These are phyloP conservation scores for Leptographium galeiforme DNA, from an alignment of 2,329 filamentous ascomycete species.

Conservation along the genomic window DNA sequence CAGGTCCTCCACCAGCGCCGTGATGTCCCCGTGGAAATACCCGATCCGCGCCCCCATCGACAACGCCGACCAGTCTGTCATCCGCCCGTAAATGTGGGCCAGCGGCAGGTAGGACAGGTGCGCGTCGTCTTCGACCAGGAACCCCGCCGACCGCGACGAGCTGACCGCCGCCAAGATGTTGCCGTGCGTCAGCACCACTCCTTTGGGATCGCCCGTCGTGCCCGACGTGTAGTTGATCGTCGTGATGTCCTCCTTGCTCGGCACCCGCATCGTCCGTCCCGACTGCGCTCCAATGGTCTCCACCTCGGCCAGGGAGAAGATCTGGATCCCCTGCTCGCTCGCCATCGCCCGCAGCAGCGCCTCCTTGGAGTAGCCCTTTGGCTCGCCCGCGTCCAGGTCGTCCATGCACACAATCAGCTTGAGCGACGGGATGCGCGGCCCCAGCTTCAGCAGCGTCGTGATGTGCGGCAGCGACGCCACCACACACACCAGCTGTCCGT, in stretches of 20 bases:
- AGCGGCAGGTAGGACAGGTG: conserved; percentile 81
- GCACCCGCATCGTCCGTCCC: conserved; percentile 57
- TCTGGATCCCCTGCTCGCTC: conserved; percentile 56
- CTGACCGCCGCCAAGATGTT: conserved; percentile 65
- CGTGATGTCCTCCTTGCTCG: conserved; percentile 60
- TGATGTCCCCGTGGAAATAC: conserved; percentile 87
- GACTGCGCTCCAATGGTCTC: conserved; percentile 65
- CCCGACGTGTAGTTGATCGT: conserved; percentile 90
- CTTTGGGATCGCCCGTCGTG: conserved; percentile 72
- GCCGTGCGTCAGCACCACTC: conserved; percentile 68
- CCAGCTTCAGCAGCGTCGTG: conserved; percentile 66
- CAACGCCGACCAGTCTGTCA: conserved; percentile 65
- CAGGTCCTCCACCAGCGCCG: conserved; percentile 78
- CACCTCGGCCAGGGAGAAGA: conserved; percentile 69
- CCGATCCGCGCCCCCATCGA: conserved; percentile 64
- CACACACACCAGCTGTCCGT: conserved; percentile 63
- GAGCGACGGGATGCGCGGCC: conserved; percentile 59
- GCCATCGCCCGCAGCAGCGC: conserved; percentile 66
- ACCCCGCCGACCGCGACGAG: conserved; percentile 41
- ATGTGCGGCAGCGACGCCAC: conserved; percentile 72
- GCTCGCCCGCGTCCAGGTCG: conserved; percentile 66
- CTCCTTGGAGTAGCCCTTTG: conserved; percentile 62
- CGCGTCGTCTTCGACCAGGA: conserved; percentile 40
- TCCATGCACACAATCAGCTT: conserved; percentile 86
- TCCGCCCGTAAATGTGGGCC: conserved; percentile 85